Evolutionary conservation across 768 basidiomycete genomes (phyloP), one percentile per base, ranked within the genome.

Genomic region (Rhodotorula babjevae): DNA sequence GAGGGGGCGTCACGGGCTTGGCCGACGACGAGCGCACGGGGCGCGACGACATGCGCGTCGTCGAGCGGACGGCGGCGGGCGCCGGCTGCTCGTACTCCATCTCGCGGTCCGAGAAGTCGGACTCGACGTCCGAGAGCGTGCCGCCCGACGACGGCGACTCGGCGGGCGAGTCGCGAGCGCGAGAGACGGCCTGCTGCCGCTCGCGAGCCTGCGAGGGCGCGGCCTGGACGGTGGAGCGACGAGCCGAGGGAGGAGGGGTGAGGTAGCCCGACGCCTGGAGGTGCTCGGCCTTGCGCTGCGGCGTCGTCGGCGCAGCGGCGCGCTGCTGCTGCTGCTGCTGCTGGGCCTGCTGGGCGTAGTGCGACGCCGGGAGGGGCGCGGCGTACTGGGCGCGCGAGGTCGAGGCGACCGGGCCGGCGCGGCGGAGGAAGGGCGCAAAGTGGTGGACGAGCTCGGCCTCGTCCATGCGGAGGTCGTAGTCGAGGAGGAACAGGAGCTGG

Each of bases 401-500:
- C 2, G 75, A 73, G 18, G 75, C 68, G 61, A 70, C 62, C 25
- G 75, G 71, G 2, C 19, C 21, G 16, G 56, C 49, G 60, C 71
- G 74, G 59, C 71, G 71, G 72, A 82, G 78, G 82, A 96, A 94
- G 27, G 85, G 83, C 33, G 79, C 79, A 77, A 89, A 86, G 67
- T 84, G 82, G 63, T 75, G 72, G 74, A 85, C 79, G 25, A 89
- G 88, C 77, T 97, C 93, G 40, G 83, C 82, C 82, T 99, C 96
- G 76, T 87, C 86, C 81, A 97, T 92, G 63, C 92, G 88, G 71
- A 99, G 87, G 81, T 98, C 89, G 80, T 90, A 94, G 83, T 95
- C 91, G 77, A 99, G 87, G 72, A 98, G 84, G 81, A 86, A 89
- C 66, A 99, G 87, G 44, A 99, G 87, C 82, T 99, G 93, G 83